These are phyloP conservation scores for Pyrrhoderma lamaoense DNA, from an alignment of 1,284 basidiomycete species.

Conservation along the genomic window DNA sequence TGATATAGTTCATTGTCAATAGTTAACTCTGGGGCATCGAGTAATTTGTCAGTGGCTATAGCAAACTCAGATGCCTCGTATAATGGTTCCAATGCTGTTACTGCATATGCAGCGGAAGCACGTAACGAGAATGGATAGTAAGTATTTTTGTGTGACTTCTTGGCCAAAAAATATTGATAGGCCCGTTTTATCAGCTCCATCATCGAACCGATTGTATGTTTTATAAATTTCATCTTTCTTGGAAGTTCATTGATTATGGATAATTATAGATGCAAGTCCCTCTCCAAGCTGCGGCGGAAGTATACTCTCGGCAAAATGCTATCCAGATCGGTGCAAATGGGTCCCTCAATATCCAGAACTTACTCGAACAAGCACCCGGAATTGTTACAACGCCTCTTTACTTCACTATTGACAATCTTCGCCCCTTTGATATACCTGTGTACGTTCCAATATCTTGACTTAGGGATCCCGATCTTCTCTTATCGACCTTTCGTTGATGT, in stretches of 20 bases:
- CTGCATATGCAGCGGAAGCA: constrained; percentile 28
- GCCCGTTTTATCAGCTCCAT: neutral
- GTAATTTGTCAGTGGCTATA: constrained; percentile 28
- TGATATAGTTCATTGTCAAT: constrained; percentile 25
- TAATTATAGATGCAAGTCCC: neutral
- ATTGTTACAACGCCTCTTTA: constrained; percentile 48
- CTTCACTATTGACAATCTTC: constrained; percentile 47
- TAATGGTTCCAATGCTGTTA: constrained; percentile 31
- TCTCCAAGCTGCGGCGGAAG: constrained; percentile 28
- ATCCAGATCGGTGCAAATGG: constrained; percentile 22
- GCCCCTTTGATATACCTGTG: constrained; percentile 61
- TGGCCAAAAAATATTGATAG: neutral
- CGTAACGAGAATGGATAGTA: constrained; percentile 45
- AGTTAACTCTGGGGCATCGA: constrained; percentile 37
- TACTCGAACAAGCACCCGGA: constrained; percentile 50
- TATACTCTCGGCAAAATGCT: constrained; percentile 24
- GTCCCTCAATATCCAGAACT: constrained; percentile 24
- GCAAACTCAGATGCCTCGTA: constrained; percentile 27
- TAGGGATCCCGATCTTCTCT: neutral
- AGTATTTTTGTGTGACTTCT: constrained; percentile 16
- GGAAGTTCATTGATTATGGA: constrained; percentile 18
- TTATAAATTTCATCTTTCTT: neutral
- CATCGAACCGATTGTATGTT: constrained; percentile 2
- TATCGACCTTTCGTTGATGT: constrained; percentile 6
- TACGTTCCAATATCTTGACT: constrained; percentile 26